These are phyloP conservation scores for Acanthamoeba triangularis DNA, from an alignment of 208 protist genomes.

Conservation along the genomic window DNA sequence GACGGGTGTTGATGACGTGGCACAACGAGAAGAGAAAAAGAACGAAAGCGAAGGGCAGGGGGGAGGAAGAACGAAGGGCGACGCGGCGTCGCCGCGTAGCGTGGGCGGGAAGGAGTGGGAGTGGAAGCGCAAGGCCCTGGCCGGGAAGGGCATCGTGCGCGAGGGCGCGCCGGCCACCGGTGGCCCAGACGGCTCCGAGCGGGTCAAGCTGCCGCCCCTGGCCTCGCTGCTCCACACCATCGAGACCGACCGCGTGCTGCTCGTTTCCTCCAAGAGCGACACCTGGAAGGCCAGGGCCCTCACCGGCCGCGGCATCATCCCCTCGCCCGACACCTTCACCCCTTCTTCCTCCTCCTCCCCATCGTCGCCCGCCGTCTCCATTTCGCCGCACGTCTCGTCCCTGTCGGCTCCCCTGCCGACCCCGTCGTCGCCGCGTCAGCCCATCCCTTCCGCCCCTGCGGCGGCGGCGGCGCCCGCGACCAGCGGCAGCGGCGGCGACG, in stretches of 20 bases:
- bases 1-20: neutral
- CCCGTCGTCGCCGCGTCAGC: neutral
- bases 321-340: neutral
- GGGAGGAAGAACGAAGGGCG: neutral
- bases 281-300: slow-evolving; percentile 54
- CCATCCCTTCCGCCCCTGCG: neutral
- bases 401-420: neutral
- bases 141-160: slow-evolving; percentile 39
- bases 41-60: neutral
- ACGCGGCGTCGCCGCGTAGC: neutral
- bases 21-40: neutral
- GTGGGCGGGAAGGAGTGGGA: slow-evolving; percentile 15
- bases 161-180: neutral
- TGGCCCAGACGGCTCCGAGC: neutral
- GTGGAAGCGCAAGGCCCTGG: slow-evolving; percentile 40
- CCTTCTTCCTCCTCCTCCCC: neutral
- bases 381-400: neutral
- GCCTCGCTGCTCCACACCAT: neutral
- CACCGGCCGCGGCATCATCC: slow-evolving; percentile 31
- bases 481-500: neutral
- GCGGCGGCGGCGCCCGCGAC: neutral
- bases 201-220: slow-evolving; percentile 3
- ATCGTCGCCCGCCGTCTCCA: neutral
- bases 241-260: slow-evolving; percentile 17
- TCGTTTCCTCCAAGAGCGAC: slow-evolving; percentile 36